Conservation (phyloP, 768 basidiomycete species). For the Mycena belliarum region DNA sequence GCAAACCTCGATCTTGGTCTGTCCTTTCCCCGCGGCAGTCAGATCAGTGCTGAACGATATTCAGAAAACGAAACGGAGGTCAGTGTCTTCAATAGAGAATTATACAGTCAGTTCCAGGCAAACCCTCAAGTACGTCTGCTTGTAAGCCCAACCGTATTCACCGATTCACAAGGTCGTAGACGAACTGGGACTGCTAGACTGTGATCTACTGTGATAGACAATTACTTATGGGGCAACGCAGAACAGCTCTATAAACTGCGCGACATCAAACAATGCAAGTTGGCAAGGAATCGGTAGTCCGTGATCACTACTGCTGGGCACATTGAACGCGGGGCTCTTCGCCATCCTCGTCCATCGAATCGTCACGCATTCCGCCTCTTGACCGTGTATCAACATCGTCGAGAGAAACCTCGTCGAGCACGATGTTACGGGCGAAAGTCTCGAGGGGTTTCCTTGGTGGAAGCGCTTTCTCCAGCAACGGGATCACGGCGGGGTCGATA, state of each 20-base stretch:
- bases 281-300: conserved; percentile 7
- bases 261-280: conserved; percentile 12
- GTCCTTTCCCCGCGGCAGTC: not conserved
- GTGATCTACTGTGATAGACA: conserved; percentile 20
- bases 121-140: conserved; percentile 70
- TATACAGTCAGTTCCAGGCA: conserved; percentile 79
- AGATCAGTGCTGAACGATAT: not conserved
- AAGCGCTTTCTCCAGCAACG: conserved; percentile 80
- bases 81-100: conserved; percentile 80
- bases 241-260: conserved; percentile 31
- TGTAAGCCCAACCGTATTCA: not conserved
- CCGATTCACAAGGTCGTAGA: conserved; percentile 29
- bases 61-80: conserved; percentile 95
- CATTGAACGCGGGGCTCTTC: conserved; percentile 95
- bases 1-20: conserved; percentile 75
- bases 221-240: conserved; percentile 36
- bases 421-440: conserved; percentile 64
- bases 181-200: conserved; percentile 45
- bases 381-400: conserved; percentile 76
- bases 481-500: conserved; percentile 67
- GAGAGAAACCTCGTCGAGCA: conserved; percentile 83
- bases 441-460: conserved; percentile 72
- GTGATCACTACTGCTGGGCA: conserved; percentile 77
- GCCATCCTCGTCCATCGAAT: conserved; percentile 91
- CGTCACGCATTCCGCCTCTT: conserved; percentile 56